Base-by-base conservation (phyloP, 1,139 yeast genomes). In the Saccharomyces pastorianus region DNA sequence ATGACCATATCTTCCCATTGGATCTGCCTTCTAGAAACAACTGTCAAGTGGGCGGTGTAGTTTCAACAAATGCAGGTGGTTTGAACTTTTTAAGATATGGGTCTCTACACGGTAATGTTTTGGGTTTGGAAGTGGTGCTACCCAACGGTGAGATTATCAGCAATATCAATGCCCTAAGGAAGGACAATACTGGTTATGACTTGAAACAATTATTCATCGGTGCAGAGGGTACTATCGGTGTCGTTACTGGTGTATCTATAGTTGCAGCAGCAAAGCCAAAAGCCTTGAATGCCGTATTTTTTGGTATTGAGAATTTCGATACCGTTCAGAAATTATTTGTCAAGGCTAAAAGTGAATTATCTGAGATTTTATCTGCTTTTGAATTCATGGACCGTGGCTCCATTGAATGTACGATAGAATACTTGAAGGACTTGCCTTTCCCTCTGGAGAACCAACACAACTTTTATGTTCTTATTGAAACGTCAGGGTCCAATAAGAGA, bases 11-110 rank as follows among this genome's bases (percentile, higher is more conserved):
- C 56, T 90, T 89, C 78, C 97, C 97, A 17, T 76, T 90, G 53
- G 97, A 90, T 67, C 76, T 90, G 58, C 97, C 97, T 52, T 96
- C 97, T 52, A 90, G 90, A 73, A 96, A 96, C 20, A 88, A 96
- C 6, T 90, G 97, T 70, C 95, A 88, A 63, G 85, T 90, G 59
- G 97, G 96, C 58, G 97, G 97, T 56, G 87, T 84, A 55, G 95
- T 89, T 47, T 95, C 97, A 7, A 88, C 96, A 23, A 90, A 90
- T 66, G 97, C 97, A 5, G 97, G 97, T 63, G 97, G 97, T 0
- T 77, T 90, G 64, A 78, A 96, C 65, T 76, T 90, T 58, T 75
- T 90, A 61, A 79, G 96, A 62, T 90, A 88, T 68, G 97, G 97
- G 3, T 88, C 96, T 8, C 78, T 90, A 59, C 97, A 90, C 64